Base-by-base conservation (phyloP, 1,284 basidiomycete species). In the Waitea zeae region DNA sequence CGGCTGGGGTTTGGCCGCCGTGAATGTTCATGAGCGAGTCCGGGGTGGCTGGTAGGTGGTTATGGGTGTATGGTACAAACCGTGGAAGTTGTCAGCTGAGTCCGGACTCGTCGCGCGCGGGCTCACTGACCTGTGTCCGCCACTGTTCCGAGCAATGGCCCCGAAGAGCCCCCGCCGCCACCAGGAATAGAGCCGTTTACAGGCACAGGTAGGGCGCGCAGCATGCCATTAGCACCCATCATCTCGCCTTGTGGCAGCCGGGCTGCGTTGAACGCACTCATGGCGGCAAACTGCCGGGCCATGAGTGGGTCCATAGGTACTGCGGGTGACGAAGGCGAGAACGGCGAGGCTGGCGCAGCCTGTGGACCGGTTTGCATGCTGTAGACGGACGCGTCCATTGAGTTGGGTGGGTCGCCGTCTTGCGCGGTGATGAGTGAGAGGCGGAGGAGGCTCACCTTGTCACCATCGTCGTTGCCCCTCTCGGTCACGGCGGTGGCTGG, bases 241-340 rank as follows among this genome's bases (percentile, higher is more conserved):
- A 9, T 26, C 24, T 26, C 9, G 24, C n/a, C n/a, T n/a, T 26
- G 24, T 41, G 61, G 56, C 42, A 70, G 66, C 52, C 75, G 67
- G 46, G 67, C 68, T 43, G 70, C 60, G 44, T 62, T 70, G 36
- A 64, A 72, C 36, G 66, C 72, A 45, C 59, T 71, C 44, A 83
- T 67, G 12, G 72, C 71, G 24, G 74, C 73, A 67, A 81, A 77
- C 54, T 83, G 80, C 51, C 80, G 82, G 40, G 73, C 71, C n/a
- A n/a, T n/a, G n/a, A n/a, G n/a, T n/a, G n/a, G n/a, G n/a, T n/a
- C n/a, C n/a, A n/a, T n/a, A n/a, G n/a, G n/a, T n/a, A 36, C n/a
- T n/a, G n/a, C n/a, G n/a, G n/a, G n/a, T n/a, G n/a, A n/a, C n/a
- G n/a, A n/a, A n/a, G n/a, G 66, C 67, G 34, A 42, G 44, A 38